Percentiles rank a stretch among this genome's conserved stretches.
Conservation (phyloP, 2,329 filamentous ascomycete genomes). For the Hymenoscyphus scutula region DNA sequence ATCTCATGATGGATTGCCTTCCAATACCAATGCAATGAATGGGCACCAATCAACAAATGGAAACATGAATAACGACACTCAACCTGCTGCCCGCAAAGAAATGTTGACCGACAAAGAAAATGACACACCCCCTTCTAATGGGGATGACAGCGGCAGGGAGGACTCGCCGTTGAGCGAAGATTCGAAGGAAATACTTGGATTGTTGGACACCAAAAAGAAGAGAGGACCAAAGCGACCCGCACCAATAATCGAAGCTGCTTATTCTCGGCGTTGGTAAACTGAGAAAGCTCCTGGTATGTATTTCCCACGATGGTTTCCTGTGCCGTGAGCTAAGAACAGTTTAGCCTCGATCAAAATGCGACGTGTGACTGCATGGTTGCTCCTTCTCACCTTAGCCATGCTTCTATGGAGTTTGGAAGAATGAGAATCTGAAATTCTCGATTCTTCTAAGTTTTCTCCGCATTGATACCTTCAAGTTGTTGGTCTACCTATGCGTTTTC, state of each 20-base stretch:
- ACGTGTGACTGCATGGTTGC: neutral
- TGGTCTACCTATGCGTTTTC: constrained; percentile 21
- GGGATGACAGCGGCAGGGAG: constrained; percentile 1
- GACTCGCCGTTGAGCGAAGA: constrained; percentile 29
- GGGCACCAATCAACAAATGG: neutral
- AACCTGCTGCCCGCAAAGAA: neutral
- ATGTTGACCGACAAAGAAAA: neutral
- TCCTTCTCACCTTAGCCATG: no score
- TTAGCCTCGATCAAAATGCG: neutral
- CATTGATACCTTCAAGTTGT: constrained; percentile 29
- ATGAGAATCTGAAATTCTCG: constrained; percentile 1
- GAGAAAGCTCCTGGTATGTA: no score
- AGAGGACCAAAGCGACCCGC: constrained; percentile 3
- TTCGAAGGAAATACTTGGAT: constrained; percentile 33
- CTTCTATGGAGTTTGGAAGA: neutral
- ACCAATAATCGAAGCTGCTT: constrained; percentile 1
- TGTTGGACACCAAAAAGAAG: constrained; percentile 19
- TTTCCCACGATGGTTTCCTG: no score
- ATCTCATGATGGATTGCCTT: neutral
- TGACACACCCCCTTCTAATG: constrained; percentile 3
- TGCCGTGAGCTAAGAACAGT: neutral
- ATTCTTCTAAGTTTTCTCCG: neutral
- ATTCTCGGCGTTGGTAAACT: constrained; percentile 2
- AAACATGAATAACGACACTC: neutral
- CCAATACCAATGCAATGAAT: neutral